phyloP scores from a whole-genome alignment of 78 protist species.

The Dictyostelium intermedium region DNA sequence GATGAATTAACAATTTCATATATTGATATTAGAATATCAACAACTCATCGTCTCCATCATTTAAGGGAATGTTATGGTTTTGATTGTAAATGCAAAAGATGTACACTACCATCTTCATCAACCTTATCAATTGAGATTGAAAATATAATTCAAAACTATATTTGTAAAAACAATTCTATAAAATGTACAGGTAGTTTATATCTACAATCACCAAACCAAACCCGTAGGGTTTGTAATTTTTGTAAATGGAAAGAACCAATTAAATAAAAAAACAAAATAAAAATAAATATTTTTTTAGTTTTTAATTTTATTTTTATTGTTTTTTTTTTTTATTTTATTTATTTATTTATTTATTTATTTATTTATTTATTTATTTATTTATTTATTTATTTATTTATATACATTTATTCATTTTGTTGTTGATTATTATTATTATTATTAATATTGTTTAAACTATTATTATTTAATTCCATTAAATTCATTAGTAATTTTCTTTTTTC shows the following conservation, averaged over 20 bases:
- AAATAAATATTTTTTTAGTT: too few relatives aligned
- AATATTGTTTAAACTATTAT: neutral
- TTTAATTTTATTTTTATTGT: too few relatives aligned
- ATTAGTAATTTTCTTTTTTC: constrained; percentile 14
- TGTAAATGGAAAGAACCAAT: constrained; percentile 28
- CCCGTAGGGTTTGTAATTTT: constrained; percentile 1
- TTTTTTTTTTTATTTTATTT: too few relatives aligned
- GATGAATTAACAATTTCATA: constrained; percentile 37
- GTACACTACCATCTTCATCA: neutral
- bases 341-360: too few relatives aligned
- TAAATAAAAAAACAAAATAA: neutral
- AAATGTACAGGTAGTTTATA: constrained; percentile 18
- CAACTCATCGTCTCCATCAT: neutral
- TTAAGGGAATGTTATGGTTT: neutral
- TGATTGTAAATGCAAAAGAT: constrained; percentile 35
- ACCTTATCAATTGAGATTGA: neutral
- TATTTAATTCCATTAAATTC: neutral
- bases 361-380: too few relatives aligned
- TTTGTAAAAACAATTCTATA: neutral
- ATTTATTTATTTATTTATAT: too few relatives aligned
- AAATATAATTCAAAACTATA: neutral
- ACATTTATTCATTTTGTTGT: neutral
- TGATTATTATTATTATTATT: neutral
- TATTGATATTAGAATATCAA: neutral
- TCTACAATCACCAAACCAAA: neutral